Conservation (phyloP, 306 rosid genomes). For the Gynostemma pentaphyllum region DNA sequence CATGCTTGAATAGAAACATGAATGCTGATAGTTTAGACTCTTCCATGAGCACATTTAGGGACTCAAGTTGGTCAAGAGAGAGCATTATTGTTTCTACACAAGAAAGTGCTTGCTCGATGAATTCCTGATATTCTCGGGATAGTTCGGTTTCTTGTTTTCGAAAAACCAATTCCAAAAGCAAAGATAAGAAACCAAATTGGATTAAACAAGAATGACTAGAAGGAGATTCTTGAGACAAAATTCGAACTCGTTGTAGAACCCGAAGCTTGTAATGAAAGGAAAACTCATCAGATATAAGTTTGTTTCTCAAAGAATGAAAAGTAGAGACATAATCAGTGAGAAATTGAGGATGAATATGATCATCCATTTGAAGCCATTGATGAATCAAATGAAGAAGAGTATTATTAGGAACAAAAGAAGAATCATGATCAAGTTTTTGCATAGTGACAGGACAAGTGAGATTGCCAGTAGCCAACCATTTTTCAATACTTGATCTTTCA, state of each 20-base stretch:
- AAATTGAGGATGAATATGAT: constrained; percentile 28
- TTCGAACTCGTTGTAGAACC: constrained; percentile 30
- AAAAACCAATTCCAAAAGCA: constrained; percentile 48
- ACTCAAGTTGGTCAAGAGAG: constrained; percentile 26
- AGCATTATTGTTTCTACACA: constrained; percentile 31
- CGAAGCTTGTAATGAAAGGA: constrained; percentile 33
- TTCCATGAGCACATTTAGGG: constrained; percentile 36
- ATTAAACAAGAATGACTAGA: constrained; percentile 35
- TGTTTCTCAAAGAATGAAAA: constrained; percentile 31
- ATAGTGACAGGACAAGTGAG: constrained; percentile 92
- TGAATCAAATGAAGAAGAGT: constrained; percentile 65
- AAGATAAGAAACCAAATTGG: constrained; percentile 53
- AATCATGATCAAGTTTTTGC: constrained; percentile 78
- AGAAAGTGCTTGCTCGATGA: constrained; percentile 43
- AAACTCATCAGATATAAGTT: constrained; percentile 33
- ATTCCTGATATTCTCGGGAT: constrained; percentile 18
- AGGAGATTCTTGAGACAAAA: constrained; percentile 30
- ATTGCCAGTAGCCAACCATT: constrained; percentile 67
- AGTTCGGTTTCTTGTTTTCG: constrained; percentile 17
- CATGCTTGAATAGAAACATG: constrained; percentile 31
- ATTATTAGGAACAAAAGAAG: constrained; percentile 66
- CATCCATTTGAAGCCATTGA: constrained; percentile 48
- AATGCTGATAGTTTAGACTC: constrained; percentile 32
- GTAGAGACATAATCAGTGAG: constrained; percentile 23
- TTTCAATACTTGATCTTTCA: constrained; percentile 67